Evolutionary conservation across 176 grass and related monocot genomes (phyloP).

Genomic region (Aegilops tauschii): DNA sequence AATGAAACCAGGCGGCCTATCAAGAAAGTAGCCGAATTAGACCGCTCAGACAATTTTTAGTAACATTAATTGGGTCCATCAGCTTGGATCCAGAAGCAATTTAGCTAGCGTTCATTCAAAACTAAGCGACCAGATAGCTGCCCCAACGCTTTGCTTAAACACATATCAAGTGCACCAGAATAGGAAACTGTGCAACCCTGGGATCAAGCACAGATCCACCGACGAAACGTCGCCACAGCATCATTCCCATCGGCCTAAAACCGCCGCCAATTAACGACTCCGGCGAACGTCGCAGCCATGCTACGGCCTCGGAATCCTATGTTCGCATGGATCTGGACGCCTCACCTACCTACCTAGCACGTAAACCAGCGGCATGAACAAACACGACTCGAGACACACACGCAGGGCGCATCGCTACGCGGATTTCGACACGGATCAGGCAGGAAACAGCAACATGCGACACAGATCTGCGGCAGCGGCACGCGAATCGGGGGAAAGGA

Average conservation of each 20-base stretch:
- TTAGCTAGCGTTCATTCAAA: not conserved
- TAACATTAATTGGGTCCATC: not conserved
- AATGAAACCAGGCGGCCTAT: not conserved
- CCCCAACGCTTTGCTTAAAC: not conserved
- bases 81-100: not conserved
- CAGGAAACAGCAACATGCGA: not conserved
- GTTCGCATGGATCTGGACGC: constrained; percentile 35
- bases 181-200: not conserved
- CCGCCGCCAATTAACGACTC: not conserved
- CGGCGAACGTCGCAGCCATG: not conserved
- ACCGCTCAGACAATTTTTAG: not conserved
- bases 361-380: not conserved
- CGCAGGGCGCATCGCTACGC: not conserved
- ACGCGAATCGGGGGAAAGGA: not conserved
- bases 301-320: not conserved
- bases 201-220: not conserved
- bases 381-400: not conserved
- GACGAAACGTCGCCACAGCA: not conserved
- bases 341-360: not conserved
- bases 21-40: not conserved
- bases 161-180: not conserved
- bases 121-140: not conserved
- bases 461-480: constrained; percentile 21
- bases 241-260: not conserved
- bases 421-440: not conserved